These are phyloP conservation scores for Saccharomyces uvarum DNA, from an alignment of 1,139 yeast genomes.

Conservation along the genomic window DNA sequence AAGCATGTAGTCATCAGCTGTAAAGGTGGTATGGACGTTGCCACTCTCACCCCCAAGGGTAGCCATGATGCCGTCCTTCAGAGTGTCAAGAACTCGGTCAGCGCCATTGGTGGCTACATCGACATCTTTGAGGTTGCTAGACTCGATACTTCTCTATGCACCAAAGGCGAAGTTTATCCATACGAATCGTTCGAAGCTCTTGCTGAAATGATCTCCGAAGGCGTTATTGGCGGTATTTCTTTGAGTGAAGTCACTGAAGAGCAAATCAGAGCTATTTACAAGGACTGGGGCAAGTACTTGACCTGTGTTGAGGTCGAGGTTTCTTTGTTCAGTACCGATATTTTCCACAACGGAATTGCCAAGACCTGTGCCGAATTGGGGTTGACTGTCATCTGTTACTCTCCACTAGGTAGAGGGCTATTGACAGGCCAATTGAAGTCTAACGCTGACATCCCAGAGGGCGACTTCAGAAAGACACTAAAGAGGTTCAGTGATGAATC, in stretches of 20 bases:
- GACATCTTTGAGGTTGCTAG: constrained; percentile 67
- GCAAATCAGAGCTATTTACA: constrained; percentile 50
- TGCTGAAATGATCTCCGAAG: constrained; percentile 45
- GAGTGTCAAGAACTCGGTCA: constrained; percentile 45
- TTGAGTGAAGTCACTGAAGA: constrained; percentile 62
- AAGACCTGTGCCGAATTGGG: constrained; percentile 44
- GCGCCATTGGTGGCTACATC: constrained; percentile 41
- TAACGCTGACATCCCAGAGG: constrained; percentile 41
- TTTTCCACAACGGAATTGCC: constrained; percentile 53
- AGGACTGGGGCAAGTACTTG: constrained; percentile 42
- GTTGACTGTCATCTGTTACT: constrained; percentile 69
- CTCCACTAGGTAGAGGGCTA: constrained; percentile 76
- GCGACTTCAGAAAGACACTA: constrained; percentile 46
- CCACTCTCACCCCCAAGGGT: constrained; percentile 41
- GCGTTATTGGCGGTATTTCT: constrained; percentile 57
- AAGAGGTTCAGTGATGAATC: constrained; percentile 58
- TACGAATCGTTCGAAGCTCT: constrained; percentile 43
- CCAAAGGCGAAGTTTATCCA: constrained; percentile 25
- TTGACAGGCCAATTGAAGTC: constrained; percentile 55
- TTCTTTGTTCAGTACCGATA: constrained; percentile 58
- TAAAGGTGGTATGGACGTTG: constrained; percentile 51
- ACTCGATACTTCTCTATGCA: constrained; percentile 42
- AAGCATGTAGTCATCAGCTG: constrained; percentile 51
- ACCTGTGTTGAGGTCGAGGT: constrained; percentile 69
- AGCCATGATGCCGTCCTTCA: constrained; percentile 39